phyloP scores from a whole-genome alignment of 225 moss, liverwort and hornwort genomes.

The Sphagnum tenellum region DNA sequence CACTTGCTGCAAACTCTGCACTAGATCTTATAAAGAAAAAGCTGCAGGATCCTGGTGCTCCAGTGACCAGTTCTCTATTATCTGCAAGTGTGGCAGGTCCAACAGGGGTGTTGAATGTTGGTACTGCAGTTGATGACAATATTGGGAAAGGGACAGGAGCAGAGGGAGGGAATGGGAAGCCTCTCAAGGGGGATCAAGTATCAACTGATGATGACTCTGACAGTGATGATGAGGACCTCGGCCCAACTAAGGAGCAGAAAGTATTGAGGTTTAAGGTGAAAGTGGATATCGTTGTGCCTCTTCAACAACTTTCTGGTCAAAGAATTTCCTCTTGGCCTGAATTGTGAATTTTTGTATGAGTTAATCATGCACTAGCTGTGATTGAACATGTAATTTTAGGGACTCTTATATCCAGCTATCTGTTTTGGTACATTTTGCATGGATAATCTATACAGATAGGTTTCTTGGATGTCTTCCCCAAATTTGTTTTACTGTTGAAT shows the following conservation, averaged over 20 bases:
- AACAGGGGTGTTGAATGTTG: slow-evolving; percentile 19
- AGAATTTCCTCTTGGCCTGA: no score
- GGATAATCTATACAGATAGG: no score
- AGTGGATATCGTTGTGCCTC: not conserved
- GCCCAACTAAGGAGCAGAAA: slow-evolving; percentile 79
- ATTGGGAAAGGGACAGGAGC: slow-evolving; percentile 28
- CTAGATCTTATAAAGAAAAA: slow-evolving; percentile 89
- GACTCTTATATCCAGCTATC: no score
- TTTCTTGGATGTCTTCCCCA: no score
- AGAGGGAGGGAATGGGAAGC: slow-evolving; percentile 60
- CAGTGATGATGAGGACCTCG: slow-evolving; percentile 84
- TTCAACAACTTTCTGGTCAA: no score
- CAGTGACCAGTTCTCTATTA: slow-evolving; percentile 32
- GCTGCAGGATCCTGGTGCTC: slow-evolving; percentile 76
- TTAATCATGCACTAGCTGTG: no score
- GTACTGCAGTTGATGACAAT: slow-evolving; percentile 23
- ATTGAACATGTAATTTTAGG: no score
- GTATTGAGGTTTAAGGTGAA: slow-evolving; percentile 66
- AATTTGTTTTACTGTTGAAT: no score
- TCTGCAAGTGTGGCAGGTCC: slow-evolving; percentile 21
- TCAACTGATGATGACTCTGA: slow-evolving; percentile 82
- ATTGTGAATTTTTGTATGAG: no score
- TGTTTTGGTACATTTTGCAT: no score
- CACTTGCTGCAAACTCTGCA: slow-evolving; percentile 50
- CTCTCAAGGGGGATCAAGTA: slow-evolving; percentile 46